A percentile compares a stretch with the other conserved stretches of the same genome.
Evolutionary conservation across 352 stramenopile species (phyloP).

Genomic region (Pythium coloratum): DNA sequence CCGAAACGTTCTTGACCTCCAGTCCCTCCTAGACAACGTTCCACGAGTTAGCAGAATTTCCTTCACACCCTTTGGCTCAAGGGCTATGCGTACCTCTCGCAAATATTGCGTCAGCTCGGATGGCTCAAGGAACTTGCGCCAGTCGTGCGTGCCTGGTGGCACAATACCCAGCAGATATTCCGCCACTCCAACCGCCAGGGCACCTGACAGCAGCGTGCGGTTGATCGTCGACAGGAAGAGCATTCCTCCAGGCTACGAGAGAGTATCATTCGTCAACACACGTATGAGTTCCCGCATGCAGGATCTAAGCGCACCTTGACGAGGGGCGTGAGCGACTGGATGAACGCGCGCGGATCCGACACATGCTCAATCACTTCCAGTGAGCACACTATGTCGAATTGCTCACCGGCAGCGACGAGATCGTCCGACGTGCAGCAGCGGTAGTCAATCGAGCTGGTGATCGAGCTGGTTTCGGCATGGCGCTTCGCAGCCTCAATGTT

Average conservation of each 20-base stretch:
- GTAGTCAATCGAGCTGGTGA: slow-evolving; percentile 79
- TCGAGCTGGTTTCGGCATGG: slow-evolving; percentile 49
- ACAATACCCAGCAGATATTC: slow-evolving; percentile 79
- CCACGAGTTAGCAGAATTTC: neutral
- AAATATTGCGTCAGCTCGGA: slow-evolving; percentile 61
- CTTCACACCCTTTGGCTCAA: neutral
- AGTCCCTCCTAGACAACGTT: slow-evolving; percentile 39
- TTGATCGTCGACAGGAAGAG: slow-evolving; percentile 88
- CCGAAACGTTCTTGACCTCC: slow-evolving; percentile 65
- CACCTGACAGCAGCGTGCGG: slow-evolving; percentile 63
- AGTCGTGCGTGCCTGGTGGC: slow-evolving; percentile 81
- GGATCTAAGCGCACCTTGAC: slow-evolving; percentile 54
- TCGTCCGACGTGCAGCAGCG: slow-evolving; percentile 81
- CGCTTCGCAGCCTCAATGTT: slow-evolving; percentile 75
- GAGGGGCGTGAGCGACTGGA: slow-evolving; percentile 72
- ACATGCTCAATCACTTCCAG: slow-evolving; percentile 88
- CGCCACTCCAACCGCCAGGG: slow-evolving; percentile 68
- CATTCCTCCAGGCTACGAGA: slow-evolving; percentile 57
- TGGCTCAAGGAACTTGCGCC: slow-evolving; percentile 82
- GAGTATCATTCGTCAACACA: neutral
- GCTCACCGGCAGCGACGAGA: slow-evolving; percentile 60
- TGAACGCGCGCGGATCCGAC: slow-evolving; percentile 61
- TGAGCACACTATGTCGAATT: slow-evolving; percentile 86
- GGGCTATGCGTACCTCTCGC: slow-evolving; percentile 33
- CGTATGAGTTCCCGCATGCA: too few relatives aligned